Percentiles rank a stretch among this genome's conserved stretches.
Evolutionary conservation across 1,139 yeast species (phyloP).

Genomic region (Candida sp.): DNA sequence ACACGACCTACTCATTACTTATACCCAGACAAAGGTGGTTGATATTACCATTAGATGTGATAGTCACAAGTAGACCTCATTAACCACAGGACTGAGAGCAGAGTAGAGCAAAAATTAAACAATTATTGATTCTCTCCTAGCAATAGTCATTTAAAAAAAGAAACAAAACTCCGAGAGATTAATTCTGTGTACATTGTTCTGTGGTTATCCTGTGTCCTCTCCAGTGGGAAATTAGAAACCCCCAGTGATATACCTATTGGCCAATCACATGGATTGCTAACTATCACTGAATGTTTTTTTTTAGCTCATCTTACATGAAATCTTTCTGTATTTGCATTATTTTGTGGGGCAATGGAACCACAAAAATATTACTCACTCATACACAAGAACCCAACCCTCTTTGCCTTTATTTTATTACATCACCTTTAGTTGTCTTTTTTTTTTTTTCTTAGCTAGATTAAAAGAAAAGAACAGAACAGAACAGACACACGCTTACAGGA

Average conservation of each 20-base stretch:
- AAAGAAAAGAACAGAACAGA: too few relatives aligned
- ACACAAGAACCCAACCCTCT: not conserved
- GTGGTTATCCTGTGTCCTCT: too few relatives aligned
- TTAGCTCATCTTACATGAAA: not conserved
- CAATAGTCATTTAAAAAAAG: not conserved
- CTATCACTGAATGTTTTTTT: not conserved
- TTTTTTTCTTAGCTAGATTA: not conserved
- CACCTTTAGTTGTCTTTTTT: not conserved
- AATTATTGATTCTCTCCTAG: too few relatives aligned
- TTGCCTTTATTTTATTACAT: not conserved
- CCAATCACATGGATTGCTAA: not conserved
- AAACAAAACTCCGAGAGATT: not conserved
- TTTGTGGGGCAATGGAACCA: constrained; percentile 3
- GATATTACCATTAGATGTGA: too few relatives aligned
- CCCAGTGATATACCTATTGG: not conserved
- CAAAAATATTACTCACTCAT: not conserved
- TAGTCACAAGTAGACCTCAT: too few relatives aligned
- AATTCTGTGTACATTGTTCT: not conserved
- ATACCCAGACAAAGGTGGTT: too few relatives aligned
- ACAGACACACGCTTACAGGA: too few relatives aligned
- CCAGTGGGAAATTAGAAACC: too few relatives aligned
- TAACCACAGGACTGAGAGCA: too few relatives aligned
- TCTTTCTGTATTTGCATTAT: too few relatives aligned
- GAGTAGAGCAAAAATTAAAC: too few relatives aligned
- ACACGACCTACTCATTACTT: too few relatives aligned